Evolutionary conservation across 805 yeast genomes (phyloP), one percentile per base, ranked within the genome.

Genomic region (Sugiyamaella qingdaonensis): DNA sequence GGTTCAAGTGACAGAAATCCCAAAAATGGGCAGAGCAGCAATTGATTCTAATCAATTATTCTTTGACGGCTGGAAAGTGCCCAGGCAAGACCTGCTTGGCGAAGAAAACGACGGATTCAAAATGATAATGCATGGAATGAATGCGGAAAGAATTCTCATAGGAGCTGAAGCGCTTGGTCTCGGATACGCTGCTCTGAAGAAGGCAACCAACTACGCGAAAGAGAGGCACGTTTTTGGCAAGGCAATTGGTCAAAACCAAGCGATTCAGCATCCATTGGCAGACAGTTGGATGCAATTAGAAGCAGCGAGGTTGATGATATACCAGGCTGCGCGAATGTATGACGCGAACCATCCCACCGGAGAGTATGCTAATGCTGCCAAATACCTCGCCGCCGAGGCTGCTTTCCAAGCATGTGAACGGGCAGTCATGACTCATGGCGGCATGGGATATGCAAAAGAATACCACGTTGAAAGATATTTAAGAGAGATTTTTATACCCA

Each of bases 161-260:
- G 75, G 70, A 16, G 75, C 76, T 8, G 76, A 72, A 55, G 73
- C 73, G 75, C 62, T 70, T 7, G 76, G 76, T 8, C 61, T 72
- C 18, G 76, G 76, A n/a, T 68, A 65, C 53, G 76, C 76, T 14
- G 76, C 76, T 27, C 70, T 73, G 57, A 55, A 63, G 43, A 61
- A 68, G 48, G 74, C 76, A 7, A 60, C 68, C 33, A 58, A 60
- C 53, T 72, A 73, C 61, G 68, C 64, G 9, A 61, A 62, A 46
- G 76, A 72, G 53, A 66, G 76, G 50, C 61, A 65, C 54, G 76
- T 73, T 61, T 72, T 72, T 52, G 76, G 76, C 46, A 53, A 67
- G 56, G 64, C 53, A 50, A 67, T 72, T 46, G 76, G 76, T 21
- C 70, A 69, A 35, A 71, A 71, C 65, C 76, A 72, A 56, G 76